Evolutionary conservation across 2,329 filamentous ascomycete genomes (phyloP).

Genomic region (Aspergillus sp.): DNA sequence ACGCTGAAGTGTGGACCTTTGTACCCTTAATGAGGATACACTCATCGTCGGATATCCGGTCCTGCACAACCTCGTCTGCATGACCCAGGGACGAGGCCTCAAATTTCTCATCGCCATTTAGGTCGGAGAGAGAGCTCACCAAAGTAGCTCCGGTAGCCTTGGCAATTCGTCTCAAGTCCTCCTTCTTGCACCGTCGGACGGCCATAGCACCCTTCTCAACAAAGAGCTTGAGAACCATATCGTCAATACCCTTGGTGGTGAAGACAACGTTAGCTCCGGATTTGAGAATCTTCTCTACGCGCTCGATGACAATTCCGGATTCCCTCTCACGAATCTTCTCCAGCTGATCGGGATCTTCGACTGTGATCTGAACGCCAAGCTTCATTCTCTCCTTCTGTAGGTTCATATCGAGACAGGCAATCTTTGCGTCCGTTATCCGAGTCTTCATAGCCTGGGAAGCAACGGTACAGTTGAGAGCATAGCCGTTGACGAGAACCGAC

Average conservation of each 20-base stretch:
- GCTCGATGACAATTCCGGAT: slow-evolving; percentile 87
- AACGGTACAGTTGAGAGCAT: slow-evolving; percentile 97
- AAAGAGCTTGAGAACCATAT: slow-evolving; percentile 90
- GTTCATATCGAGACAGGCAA: slow-evolving; percentile 96
- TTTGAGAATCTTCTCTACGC: slow-evolving; percentile 97
- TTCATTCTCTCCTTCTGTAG: slow-evolving; percentile 99
- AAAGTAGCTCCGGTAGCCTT: slow-evolving; percentile 93
- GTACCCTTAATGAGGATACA: slow-evolving; percentile 96
- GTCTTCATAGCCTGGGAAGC: slow-evolving; percentile 98
- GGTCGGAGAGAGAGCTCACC: slow-evolving; percentile 87
- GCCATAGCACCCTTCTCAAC: slow-evolving; percentile 95
- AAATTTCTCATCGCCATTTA: slow-evolving; percentile 97
- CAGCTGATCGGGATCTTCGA: slow-evolving; percentile 94
- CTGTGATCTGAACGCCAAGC: slow-evolving; percentile 95
- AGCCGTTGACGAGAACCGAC: slow-evolving; percentile 89
- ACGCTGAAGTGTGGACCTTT: slow-evolving; percentile 89
- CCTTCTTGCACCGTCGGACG: slow-evolving; percentile 96
- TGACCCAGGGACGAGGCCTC: slow-evolving; percentile 85
- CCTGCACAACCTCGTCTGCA: slow-evolving; percentile 95
- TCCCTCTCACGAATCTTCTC: slow-evolving; percentile 96
- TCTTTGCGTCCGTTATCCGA: slow-evolving; percentile 88
- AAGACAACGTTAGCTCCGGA: slow-evolving; percentile 93
- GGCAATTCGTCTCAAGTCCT: slow-evolving; percentile 92
- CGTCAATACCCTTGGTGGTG: slow-evolving; percentile 98
- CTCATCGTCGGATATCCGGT: slow-evolving; percentile 97